Conservation (phyloP, 176 grass and related monocot species). For the Carex myosuroides region DNA sequence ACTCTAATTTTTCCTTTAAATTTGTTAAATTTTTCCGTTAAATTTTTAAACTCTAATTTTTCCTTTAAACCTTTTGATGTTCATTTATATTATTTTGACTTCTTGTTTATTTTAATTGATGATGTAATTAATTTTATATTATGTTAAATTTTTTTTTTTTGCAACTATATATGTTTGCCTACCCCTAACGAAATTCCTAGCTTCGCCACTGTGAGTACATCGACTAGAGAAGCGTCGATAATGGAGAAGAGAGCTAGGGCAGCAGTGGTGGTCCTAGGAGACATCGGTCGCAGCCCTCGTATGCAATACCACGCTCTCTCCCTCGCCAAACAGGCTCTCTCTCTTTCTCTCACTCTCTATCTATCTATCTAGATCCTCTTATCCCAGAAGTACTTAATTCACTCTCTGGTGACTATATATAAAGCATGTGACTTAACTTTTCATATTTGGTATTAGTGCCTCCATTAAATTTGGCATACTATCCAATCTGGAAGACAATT, state of each 20-base stretch:
- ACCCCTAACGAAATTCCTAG: no score
- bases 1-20: no score
- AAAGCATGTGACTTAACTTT: neutral
- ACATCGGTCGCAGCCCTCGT: conserved; percentile 90
- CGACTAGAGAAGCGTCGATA: neutral
- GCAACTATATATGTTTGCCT: no score
- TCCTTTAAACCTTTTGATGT: no score
- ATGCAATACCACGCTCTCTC: conserved; percentile 98
- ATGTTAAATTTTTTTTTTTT: no score
- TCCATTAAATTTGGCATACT: neutral
- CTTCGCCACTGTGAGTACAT: neutral
- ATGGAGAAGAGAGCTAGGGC: conserved; percentile 45
- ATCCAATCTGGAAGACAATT: neutral
- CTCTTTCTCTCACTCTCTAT: neutral
- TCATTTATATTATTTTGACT: no score
- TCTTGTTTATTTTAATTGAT: no score
- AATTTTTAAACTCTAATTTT: no score
- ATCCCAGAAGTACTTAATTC: neutral
- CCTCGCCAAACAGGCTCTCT: conserved; percentile 63
- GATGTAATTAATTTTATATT: no score
- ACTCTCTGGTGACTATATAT: neutral
- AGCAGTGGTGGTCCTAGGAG: conserved; percentile 82
- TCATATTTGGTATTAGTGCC: neutral
- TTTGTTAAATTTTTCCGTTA: no score
- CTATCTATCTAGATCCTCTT: neutral